A percentile compares a stretch with the other conserved stretches of the same genome.
Conservation (phyloP, 2,329 filamentous ascomycete species). For the Arthrobotrys sinensis region DNA sequence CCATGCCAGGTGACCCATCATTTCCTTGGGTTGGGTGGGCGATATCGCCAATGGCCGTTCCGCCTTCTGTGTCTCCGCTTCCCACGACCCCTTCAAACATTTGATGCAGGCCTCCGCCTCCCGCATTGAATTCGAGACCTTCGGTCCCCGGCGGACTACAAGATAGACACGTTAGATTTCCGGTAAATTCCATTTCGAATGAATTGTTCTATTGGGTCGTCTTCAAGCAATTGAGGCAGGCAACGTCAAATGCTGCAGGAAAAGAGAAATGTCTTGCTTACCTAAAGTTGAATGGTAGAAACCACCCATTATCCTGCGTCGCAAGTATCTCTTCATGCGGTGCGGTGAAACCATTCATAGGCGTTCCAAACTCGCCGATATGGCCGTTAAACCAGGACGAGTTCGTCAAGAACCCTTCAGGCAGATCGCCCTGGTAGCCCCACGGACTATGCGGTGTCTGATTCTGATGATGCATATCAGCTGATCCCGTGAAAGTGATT, state of each 20-base stretch:
- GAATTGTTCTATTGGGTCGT: slow-evolving; percentile 15
- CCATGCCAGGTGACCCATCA: slow-evolving; percentile 50
- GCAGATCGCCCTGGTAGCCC: slow-evolving; percentile 54
- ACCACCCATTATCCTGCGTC: slow-evolving; percentile 58
- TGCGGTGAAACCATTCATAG: slow-evolving; percentile 57
- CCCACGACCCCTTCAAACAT: slow-evolving; percentile 60
- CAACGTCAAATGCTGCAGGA: not conserved
- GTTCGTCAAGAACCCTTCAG: slow-evolving; percentile 44
- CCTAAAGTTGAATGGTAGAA: slow-evolving; percentile 60
- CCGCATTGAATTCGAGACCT: slow-evolving; percentile 60
- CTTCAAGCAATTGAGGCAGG: slow-evolving; percentile 5
- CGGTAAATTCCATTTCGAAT: slow-evolving; percentile 40
- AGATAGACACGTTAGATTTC: slow-evolving; percentile 25
- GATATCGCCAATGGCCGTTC: slow-evolving; percentile 52
- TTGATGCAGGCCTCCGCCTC: slow-evolving; percentile 54
- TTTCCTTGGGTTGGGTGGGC: slow-evolving; percentile 46
- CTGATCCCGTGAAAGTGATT: slow-evolving; percentile 52
- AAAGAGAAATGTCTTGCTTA: slow-evolving; percentile 32
- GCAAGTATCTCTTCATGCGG: slow-evolving; percentile 58
- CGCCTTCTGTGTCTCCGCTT: slow-evolving; percentile 42
- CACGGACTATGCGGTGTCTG: slow-evolving; percentile 48
- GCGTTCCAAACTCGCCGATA: slow-evolving; percentile 47
- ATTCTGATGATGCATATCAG: slow-evolving; percentile 39
- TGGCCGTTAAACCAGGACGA: slow-evolving; percentile 47
- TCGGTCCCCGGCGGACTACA: slow-evolving; percentile 58